phyloP scores from a whole-genome alignment of 768 basidiomycete genomes.

The Mycena rebaudengoi region DNA sequence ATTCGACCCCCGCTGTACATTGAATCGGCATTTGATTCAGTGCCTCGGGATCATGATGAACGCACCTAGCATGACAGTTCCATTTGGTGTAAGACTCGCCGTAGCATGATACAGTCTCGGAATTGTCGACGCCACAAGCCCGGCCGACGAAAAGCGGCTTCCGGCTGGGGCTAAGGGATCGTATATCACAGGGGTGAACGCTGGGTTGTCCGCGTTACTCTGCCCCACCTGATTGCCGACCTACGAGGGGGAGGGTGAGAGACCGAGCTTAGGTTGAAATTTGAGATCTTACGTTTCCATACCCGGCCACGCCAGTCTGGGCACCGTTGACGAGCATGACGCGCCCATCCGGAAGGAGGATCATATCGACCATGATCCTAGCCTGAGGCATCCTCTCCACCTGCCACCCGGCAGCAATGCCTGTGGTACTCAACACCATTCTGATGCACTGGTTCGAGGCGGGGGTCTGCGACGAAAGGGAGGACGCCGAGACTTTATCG shows the following conservation, averaged over 20 bases:
- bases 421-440: conserved; percentile 36
- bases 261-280: too few relatives aligned
- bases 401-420: conserved; percentile 44
- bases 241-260: too few relatives aligned
- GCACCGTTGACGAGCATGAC: conserved; percentile 50
- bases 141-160: conserved; percentile 53
- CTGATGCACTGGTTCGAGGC: too few relatives aligned
- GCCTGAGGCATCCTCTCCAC: conserved; percentile 41
- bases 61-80: neutral
- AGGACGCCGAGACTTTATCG: too few relatives aligned
- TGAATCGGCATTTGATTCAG: too few relatives aligned
- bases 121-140: too few relatives aligned
- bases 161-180: conserved; percentile 53
- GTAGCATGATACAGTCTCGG: too few relatives aligned
- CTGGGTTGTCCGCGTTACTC: conserved; percentile 40
- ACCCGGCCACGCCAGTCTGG: conserved; percentile 39
- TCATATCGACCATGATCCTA: conserved; percentile 42
- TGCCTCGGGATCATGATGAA: neutral
- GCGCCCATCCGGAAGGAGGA: too few relatives aligned
- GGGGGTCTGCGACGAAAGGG: conserved; percentile 31
- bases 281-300: conserved; percentile 25
- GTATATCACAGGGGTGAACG: conserved; percentile 55
- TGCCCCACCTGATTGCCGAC: too few relatives aligned
- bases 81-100: too few relatives aligned
- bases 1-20: too few relatives aligned